A percentile compares a stretch with the other conserved stretches of the same genome.
Evolutionary conservation across 805 yeast species (phyloP).

Genomic region (Wickerhamiella allomyrinae): DNA sequence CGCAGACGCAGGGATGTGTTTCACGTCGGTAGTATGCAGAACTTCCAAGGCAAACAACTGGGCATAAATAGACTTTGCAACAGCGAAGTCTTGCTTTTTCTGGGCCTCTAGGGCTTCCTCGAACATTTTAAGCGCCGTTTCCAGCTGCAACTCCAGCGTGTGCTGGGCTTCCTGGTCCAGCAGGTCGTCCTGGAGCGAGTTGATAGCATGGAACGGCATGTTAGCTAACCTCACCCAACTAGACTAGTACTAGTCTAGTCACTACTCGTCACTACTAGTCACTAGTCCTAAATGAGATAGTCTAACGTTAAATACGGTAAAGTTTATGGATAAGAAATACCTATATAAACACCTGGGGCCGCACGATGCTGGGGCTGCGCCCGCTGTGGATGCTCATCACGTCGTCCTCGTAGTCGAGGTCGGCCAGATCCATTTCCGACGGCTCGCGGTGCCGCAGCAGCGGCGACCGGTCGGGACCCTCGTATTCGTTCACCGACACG

Average conservation of each 20-base stretch:
- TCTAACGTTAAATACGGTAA: no score
- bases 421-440: constrained; percentile 11
- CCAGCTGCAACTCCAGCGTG: constrained; percentile 80
- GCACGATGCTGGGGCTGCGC: not conserved
- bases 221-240: no score
- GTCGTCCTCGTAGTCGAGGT: constrained; percentile 16
- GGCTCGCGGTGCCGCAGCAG: constrained; percentile 13
- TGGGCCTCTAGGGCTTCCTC: constrained; percentile 57
- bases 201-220: constrained; percentile 55
- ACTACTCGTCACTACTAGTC: no score
- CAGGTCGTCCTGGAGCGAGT: constrained; percentile 57
- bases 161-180: constrained; percentile 69
- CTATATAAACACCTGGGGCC: constrained; percentile 1
- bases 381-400: constrained; percentile 13
- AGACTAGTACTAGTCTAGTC: no score
- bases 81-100: constrained; percentile 32
- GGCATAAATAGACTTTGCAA: constrained; percentile 43
- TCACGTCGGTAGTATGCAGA: constrained; percentile 25
- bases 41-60: constrained; percentile 58
- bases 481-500: constrained; percentile 15
- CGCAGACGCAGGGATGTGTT: constrained; percentile 48
- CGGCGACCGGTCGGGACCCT: constrained; percentile 7
- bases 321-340: no score
- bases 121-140: constrained; percentile 65
- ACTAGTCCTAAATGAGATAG: no score